Conservation (phyloP, 371 early-diverging fungal species). For the Zychaea mexicana region DNA sequence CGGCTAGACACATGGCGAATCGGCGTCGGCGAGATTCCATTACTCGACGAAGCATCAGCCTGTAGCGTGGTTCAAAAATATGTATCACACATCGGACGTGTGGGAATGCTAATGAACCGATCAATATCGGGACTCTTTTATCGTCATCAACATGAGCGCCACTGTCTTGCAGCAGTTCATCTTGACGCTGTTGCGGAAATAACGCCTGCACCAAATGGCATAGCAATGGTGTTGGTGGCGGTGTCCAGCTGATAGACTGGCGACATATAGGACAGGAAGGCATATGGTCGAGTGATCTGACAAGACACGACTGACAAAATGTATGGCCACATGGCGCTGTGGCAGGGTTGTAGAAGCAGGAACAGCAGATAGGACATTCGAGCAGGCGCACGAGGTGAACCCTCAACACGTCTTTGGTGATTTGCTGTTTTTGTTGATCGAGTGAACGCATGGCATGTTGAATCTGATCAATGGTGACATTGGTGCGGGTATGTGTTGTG, state of each 20-base stretch:
- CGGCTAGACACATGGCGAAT: conserved; percentile 62
- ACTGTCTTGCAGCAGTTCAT: neutral
- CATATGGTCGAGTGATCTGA: conserved; percentile 36
- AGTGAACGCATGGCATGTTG: conserved; percentile 2
- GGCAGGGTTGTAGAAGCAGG: conserved; percentile 55
- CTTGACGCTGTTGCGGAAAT: conserved; percentile 11
- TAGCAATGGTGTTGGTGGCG: conserved; percentile 21
- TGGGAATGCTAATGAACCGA: conserved; percentile 66
- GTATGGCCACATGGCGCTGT: conserved; percentile 76
- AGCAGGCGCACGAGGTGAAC: neutral
- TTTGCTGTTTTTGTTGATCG: conserved; percentile 10
- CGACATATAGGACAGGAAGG: conserved; percentile 35
- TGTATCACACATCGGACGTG: conserved; percentile 59
- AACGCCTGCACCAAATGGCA: conserved; percentile 7
- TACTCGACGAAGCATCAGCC: conserved; percentile 60
- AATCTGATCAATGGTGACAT: conserved; percentile 14
- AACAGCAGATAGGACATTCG: conserved; percentile 71
- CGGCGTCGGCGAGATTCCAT: conserved; percentile 46
- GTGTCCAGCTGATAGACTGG: conserved; percentile 23
- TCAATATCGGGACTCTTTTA: conserved; percentile 55
- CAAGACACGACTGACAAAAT: conserved; percentile 63
- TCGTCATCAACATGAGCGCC: conserved; percentile 14
- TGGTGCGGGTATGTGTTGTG: conserved; percentile 8
- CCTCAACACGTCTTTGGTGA: neutral
- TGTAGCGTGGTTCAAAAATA: conserved; percentile 68